phyloP scores from a whole-genome alignment of 2,329 filamentous ascomycete species.

The Curvularia sp. region DNA sequence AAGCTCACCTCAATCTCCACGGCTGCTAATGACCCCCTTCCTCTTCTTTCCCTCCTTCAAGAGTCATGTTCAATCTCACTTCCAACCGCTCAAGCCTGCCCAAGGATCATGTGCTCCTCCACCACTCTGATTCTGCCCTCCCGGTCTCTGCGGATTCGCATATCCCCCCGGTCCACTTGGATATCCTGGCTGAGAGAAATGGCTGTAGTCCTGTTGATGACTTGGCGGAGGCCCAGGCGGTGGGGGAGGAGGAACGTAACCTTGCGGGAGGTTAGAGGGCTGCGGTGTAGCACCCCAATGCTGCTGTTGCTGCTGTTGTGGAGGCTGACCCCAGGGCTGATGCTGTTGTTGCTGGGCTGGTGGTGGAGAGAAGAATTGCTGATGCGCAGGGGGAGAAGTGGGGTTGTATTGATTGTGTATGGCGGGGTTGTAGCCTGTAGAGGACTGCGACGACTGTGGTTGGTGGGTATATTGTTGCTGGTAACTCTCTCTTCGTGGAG shows the following conservation, averaged over 20 bases:
- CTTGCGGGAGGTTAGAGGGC: slow-evolving; percentile 60
- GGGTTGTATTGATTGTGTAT: slow-evolving; percentile 52
- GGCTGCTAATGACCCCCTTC: not conserved
- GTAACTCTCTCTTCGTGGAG: slow-evolving; percentile 47
- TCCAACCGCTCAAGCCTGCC: slow-evolving; percentile 75
- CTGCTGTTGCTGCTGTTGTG: slow-evolving; percentile 64
- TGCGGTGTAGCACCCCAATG: slow-evolving; percentile 63
- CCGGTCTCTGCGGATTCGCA: slow-evolving; percentile 39
- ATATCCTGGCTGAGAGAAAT: slow-evolving; percentile 63
- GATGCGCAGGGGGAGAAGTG: slow-evolving; percentile 63
- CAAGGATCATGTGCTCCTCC: slow-evolving; percentile 64
- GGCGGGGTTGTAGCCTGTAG: slow-evolving; percentile 56
- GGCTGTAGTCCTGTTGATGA: slow-evolving; percentile 61
- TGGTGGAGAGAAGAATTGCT: slow-evolving; percentile 61
- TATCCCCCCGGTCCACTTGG: slow-evolving; percentile 55
- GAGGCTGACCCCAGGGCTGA: slow-evolving; percentile 61
- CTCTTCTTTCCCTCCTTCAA: not conserved
- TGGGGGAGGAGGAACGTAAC: slow-evolving; percentile 72
- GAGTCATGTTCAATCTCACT: slow-evolving; percentile 53
- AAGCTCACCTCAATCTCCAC: no score
- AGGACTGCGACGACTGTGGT: slow-evolving; percentile 32
- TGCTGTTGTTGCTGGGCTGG: slow-evolving; percentile 54
- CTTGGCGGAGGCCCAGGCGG: slow-evolving; percentile 69
- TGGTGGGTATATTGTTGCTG: slow-evolving; percentile 32
- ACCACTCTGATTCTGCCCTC: slow-evolving; percentile 28